Percentiles rank a stretch among this genome's conserved stretches.
These are phyloP conservation scores for Trichomonascus vanleenenianus DNA, from an alignment of 805 yeast species.

Conservation along the genomic window DNA sequence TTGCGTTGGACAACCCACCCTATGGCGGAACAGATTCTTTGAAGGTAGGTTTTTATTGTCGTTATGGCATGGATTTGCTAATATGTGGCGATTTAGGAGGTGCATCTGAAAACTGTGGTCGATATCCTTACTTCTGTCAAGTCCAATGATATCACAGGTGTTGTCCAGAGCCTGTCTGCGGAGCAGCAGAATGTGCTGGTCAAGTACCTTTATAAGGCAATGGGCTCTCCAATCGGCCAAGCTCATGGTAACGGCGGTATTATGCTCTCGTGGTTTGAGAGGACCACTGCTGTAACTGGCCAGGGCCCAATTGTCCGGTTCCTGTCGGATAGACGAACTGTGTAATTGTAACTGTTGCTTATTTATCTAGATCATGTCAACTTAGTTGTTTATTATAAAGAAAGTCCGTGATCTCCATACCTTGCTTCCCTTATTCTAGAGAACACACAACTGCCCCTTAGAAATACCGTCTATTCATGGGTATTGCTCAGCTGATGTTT, in stretches of 20 bases:
- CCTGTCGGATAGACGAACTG: slow-evolving; percentile 76
- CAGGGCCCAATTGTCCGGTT: slow-evolving; percentile 84
- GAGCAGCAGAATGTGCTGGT: slow-evolving; percentile 71
- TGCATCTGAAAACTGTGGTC: slow-evolving; percentile 49
- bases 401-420: not conserved
- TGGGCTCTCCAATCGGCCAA: slow-evolving; percentile 52
- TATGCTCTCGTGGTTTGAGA: slow-evolving; percentile 86
- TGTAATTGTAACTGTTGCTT: slow-evolving; percentile 31
- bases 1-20: slow-evolving; percentile 68
- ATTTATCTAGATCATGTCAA: too few species aligned
- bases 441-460: not conserved
- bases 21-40: slow-evolving; percentile 62
- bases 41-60: slow-evolving; percentile 30
- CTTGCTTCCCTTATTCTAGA: not conserved
- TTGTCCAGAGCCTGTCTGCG: slow-evolving; percentile 50
- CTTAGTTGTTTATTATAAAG: not conserved
- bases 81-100: slow-evolving; percentile 22
- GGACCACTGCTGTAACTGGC: slow-evolving; percentile 75
- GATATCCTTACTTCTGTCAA: slow-evolving; percentile 64
- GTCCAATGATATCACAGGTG: slow-evolving; percentile 54
- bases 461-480: not conserved
- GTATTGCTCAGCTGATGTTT: not conserved
- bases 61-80: not conserved
- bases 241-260: slow-evolving; percentile 85
- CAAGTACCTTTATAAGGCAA: slow-evolving; percentile 79